Conservation (phyloP, 139 green algal genomes). For the Edaphochlamys debaryana region DNA sequence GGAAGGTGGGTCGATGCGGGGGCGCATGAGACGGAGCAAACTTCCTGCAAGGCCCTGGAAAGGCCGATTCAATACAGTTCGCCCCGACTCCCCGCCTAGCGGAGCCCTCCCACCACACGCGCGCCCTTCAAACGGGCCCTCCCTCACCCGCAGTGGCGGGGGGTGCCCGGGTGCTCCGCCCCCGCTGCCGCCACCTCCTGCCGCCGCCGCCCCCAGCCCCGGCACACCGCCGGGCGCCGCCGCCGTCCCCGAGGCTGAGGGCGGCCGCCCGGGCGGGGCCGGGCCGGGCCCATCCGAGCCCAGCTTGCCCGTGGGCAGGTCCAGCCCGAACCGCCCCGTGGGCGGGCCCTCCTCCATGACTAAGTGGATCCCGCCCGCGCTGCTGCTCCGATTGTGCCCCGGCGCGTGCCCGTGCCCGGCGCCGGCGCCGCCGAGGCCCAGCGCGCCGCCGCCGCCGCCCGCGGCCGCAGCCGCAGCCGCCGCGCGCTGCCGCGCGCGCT, state of each 20-base stretch:
- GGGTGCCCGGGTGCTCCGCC: too few relatives aligned
- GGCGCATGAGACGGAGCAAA: background rate
- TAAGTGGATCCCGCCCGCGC: background rate
- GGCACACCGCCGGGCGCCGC: conserved; percentile 16
- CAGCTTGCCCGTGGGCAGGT: background rate
- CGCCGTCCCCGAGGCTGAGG: background rate
- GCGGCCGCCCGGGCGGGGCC: background rate
- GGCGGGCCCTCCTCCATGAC: background rate
- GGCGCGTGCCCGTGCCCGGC: too few relatives aligned
- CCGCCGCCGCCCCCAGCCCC: background rate
- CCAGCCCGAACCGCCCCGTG: background rate
- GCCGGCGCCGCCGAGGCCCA: background rate
- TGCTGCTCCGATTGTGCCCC: background rate
- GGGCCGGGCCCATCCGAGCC: background rate
- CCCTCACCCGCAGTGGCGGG: too few relatives aligned
- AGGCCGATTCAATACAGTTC: too few relatives aligned
- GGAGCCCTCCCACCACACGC: too few relatives aligned
- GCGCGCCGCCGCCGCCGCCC: background rate
- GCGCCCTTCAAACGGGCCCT: too few relatives aligned
- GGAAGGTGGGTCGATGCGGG: background rate
- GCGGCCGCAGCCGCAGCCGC: conserved; percentile 13
- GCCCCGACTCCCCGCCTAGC: too few relatives aligned
- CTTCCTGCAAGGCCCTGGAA: too few relatives aligned
- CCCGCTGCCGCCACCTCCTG: background rate
- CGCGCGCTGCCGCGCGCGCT: background rate